Percentiles rank a stretch among this genome's conserved stretches.
Conservation (phyloP, 495 filamentous ascomycete species). For the Penicillium odoratum region DNA sequence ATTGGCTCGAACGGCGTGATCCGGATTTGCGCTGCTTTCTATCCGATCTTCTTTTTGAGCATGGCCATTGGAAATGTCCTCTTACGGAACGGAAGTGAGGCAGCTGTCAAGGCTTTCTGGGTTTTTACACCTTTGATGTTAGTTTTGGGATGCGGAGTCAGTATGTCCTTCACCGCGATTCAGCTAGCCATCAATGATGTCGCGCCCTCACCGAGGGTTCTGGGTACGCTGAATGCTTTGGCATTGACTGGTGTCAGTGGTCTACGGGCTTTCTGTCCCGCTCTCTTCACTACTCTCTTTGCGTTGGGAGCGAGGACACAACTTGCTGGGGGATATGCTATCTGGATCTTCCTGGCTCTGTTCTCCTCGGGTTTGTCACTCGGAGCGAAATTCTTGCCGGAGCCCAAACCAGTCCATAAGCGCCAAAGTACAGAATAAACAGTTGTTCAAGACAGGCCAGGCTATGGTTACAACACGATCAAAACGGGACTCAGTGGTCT, state of each 20-base stretch:
- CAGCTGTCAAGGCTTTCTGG: conserved; percentile 52
- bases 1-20: conserved; percentile 63
- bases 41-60: conserved; percentile 57
- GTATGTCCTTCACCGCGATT: conserved; percentile 67
- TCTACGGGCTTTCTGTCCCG: conserved; percentile 59
- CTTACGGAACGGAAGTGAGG: conserved; percentile 37
- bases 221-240: conserved; percentile 67
- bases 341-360: conserved; percentile 60
- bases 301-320: conserved; percentile 58
- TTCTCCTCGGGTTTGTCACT: conserved; percentile 48
- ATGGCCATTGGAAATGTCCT: conserved; percentile 55
- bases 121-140: conserved; percentile 39
- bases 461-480: neutral
- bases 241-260: conserved; percentile 55
- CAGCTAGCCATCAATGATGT: conserved; percentile 71
- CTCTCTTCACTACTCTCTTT: conserved; percentile 59
- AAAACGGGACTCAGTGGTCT: neutral
- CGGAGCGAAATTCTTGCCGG: conserved; percentile 42
- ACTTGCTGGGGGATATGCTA: conserved; percentile 58
- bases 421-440: neutral
- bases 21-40: conserved; percentile 50
- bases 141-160: conserved; percentile 56
- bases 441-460: too few relatives aligned
- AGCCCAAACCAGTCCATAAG: conserved; percentile 9
- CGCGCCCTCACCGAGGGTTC: conserved; percentile 54